Base-by-base conservation (phyloP, 352 stramenopile species). In the Pythium rhizo-oryzae region DNA sequence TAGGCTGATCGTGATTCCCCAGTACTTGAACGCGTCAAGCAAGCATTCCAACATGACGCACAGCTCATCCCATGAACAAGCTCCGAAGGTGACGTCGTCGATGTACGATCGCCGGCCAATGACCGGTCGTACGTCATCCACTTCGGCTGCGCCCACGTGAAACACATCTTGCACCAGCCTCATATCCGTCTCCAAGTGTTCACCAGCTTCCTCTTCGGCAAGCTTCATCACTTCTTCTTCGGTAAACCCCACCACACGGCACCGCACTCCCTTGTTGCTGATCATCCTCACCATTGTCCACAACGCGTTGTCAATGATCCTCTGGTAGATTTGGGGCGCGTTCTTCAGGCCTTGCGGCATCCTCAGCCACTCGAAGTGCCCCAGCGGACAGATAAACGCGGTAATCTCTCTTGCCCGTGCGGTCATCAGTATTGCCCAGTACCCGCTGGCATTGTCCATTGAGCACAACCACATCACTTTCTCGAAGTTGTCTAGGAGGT, bases 1-100 rank as follows among this genome's bases (percentile, higher is more conserved):
- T 4, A 77, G 24, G 21, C 68, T 81, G 41, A 79, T 73, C 0
- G 71, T 62, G 0, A 78, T 19, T n/a, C 67, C 51, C 67, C 65
- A 78, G 1, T 69, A 28, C 6, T 68, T 39, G 43, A 67, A 74
- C 0, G 33, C 33, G 0, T 71, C 55, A 4, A 80, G n/a, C 37
- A 78, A 24, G 9, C 15, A 2, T 8, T 28, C 5, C 52, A 62
- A 18, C 52, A 57, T 62, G 13, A 30, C 41, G 8, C 62, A 69
- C 24, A 69, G 47, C 1, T 70, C 28, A 4, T 62, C 30, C 66
- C 70, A 80, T 0, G 55, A 62, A 13, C 16, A 1, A 0, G 55
- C 37, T 0, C 59, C 59, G 15, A 76, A 62, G 0, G 55, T 51
- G 24, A 80, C 68, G 41, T 72, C 73, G n/a, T 75, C 69, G 23